These are phyloP conservation scores for Strobilomyces confusus DNA, from an alignment of 768 basidiomycete species.

Conservation along the genomic window DNA sequence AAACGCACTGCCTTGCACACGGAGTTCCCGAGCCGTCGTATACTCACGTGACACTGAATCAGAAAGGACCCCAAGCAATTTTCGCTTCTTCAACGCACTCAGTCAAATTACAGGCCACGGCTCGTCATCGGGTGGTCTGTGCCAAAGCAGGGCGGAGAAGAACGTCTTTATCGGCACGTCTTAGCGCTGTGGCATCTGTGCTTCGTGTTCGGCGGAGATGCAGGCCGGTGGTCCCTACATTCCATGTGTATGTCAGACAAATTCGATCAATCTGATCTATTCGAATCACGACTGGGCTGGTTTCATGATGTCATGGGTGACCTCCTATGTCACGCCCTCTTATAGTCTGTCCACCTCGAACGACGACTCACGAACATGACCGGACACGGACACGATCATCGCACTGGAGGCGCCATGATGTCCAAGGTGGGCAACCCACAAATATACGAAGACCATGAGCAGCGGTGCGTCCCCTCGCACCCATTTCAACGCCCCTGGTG, in stretches of 20 bases:
- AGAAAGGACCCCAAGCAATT: neutral
- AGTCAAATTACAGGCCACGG: constrained; percentile 32
- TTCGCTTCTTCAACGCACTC: constrained; percentile 27
- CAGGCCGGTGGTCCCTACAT: constrained; percentile 16
- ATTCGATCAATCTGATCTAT: neutral
- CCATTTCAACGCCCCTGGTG: neutral
- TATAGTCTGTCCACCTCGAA: neutral
- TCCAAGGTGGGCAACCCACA: constrained; percentile 49
- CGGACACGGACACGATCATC: constrained; percentile 1
- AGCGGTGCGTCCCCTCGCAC: constrained; percentile 34
- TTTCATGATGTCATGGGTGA: neutral
- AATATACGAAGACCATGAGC: constrained; percentile 45
- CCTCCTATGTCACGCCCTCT: neutral
- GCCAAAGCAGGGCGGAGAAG: constrained; percentile 34
- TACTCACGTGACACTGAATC: neutral
- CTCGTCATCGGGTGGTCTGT: constrained; percentile 25
- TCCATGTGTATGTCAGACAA: neutral
- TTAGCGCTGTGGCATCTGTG: constrained; percentile 29
- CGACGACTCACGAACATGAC: constrained; percentile 14
- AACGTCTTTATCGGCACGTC: constrained; percentile 25
- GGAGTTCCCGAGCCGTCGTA: too few relatives aligned
- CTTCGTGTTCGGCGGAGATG: constrained; percentile 9
- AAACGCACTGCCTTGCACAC: too few relatives aligned
- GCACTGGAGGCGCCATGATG: constrained; percentile 40
- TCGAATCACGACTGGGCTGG: neutral